Conservation (phyloP, 2,329 filamentous ascomycete species). For the Chalara sp. region DNA sequence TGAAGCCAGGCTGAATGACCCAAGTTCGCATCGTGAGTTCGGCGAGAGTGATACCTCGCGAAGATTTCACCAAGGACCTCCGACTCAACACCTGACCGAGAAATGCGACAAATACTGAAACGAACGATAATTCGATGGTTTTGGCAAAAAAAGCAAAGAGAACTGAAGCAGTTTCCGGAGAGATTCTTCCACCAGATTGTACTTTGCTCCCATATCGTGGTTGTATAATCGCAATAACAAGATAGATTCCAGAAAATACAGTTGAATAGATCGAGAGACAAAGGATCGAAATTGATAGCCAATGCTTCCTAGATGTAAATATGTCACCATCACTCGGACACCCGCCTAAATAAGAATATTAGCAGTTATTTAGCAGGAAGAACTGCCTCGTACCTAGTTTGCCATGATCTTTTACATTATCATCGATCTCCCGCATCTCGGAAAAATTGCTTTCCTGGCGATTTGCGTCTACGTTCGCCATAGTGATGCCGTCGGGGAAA, state of each 20-base stretch:
- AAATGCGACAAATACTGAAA: conserved; percentile 69
- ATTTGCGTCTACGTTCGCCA: no score
- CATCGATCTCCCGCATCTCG: no score
- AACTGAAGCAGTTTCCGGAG: conserved; percentile 57
- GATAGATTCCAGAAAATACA: conserved; percentile 57
- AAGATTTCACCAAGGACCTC: conserved; percentile 53
- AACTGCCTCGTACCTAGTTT: no score
- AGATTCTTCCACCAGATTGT: conserved; percentile 42
- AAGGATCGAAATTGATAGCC: conserved; percentile 44
- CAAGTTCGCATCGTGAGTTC: conserved; percentile 74
- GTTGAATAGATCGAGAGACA: conserved; percentile 56
- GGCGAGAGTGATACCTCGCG: conserved; percentile 62
- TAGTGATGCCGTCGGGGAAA: no score
- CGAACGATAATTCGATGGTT: conserved; percentile 70
- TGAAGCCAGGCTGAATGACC: conserved; percentile 65
- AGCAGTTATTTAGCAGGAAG: no score
- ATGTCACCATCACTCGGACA: not conserved
- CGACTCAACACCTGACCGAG: conserved; percentile 68
- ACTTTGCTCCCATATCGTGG: conserved; percentile 57
- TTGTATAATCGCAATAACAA: conserved; percentile 53
- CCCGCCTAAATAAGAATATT: no score
- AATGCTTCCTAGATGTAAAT: conserved; percentile 21
- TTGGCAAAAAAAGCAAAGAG: conserved; percentile 67
- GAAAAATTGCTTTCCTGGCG: no score
- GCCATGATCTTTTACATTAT: no score